Conservation (phyloP, 2,329 filamentous ascomycete species). For the Macrophomina tecta region DNA sequence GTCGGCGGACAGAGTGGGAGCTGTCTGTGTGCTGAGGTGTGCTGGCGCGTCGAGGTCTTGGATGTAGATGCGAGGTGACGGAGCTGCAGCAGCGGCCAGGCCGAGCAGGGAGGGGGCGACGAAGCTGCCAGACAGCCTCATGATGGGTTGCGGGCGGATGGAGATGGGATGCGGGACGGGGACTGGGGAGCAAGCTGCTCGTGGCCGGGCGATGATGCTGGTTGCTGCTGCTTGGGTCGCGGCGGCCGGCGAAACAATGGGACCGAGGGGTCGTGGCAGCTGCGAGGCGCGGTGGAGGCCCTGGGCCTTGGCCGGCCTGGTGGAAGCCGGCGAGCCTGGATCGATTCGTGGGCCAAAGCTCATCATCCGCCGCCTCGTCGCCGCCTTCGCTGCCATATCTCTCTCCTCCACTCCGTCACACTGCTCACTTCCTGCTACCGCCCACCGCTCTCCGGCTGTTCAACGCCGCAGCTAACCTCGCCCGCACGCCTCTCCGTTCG, state of each 20-base stretch:
- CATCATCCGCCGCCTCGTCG: constrained; percentile 26
- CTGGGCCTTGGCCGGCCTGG: background rate
- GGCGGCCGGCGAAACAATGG: constrained; percentile 20
- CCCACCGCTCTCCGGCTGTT: background rate
- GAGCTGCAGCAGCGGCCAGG: constrained; percentile 32
- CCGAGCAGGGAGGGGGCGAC: constrained; percentile 49
- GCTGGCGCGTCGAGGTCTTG: constrained; percentile 28
- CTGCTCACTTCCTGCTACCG: background rate
- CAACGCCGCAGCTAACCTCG: constrained; percentile 7
- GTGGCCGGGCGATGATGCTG: constrained; percentile 20
- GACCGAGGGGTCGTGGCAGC: constrained; percentile 8
- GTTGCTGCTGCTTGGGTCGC: background rate
- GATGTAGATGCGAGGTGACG: constrained; percentile 16
- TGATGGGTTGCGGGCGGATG: constrained; percentile 40
- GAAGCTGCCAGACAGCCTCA: constrained; percentile 52
- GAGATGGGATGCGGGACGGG: constrained; percentile 13
- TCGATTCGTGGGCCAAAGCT: background rate
- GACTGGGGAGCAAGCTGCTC: constrained; percentile 6
- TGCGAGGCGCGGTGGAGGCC: background rate
- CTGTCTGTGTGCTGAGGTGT: constrained; percentile 38
- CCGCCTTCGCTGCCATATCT: constrained; percentile 21
- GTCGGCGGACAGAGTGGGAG: constrained; percentile 44
- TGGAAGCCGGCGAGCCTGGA: background rate
- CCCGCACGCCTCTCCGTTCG: background rate
- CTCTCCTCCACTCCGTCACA: background rate